Percentiles rank a stretch among this genome's conserved stretches.
Conservation (phyloP, 108 stramenopile species). For the Skeletonema costatum region DNA sequence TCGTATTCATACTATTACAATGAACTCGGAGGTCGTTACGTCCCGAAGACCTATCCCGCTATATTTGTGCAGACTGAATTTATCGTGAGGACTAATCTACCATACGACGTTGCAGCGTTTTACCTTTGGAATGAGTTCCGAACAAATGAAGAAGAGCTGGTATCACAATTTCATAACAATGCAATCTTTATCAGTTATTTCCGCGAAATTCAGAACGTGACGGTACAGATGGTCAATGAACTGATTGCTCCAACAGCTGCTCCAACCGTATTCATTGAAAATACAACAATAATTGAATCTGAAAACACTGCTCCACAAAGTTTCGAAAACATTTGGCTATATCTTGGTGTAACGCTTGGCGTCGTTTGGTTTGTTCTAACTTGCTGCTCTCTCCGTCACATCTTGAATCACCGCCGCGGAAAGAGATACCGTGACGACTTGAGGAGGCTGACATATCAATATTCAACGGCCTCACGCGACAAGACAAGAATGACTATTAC, state of each 20-base stretch:
- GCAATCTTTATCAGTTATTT: conserved; percentile 27
- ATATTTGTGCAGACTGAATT: conserved; percentile 20
- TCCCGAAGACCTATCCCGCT: conserved; percentile 17
- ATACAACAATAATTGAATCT: not conserved
- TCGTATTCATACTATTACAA: not conserved
- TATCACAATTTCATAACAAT: not conserved
- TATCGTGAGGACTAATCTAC: not conserved
- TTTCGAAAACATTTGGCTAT: not conserved
- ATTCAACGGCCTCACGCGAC: not conserved
- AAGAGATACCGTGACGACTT: not conserved
- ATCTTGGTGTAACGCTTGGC: conserved; percentile 14
- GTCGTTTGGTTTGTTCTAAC: conserved; percentile 21
- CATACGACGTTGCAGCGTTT: conserved; percentile 18
- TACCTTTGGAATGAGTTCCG: conserved; percentile 16
- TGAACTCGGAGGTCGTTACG: not conserved
- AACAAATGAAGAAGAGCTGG: not conserved
- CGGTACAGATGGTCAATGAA: conserved; percentile 7
- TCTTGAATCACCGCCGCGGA: not conserved
- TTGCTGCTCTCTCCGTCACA: not conserved
- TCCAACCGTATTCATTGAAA: conserved; percentile 1
- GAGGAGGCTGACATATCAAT: not conserved
- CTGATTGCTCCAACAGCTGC: conserved; percentile 7
- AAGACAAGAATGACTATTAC: too few relatives aligned
- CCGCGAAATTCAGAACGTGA: conserved; percentile 3
- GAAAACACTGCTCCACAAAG: conserved; percentile 3